Base-by-base conservation (phyloP, 192 early-diverging fungal species). In the Backusella luteola region DNA sequence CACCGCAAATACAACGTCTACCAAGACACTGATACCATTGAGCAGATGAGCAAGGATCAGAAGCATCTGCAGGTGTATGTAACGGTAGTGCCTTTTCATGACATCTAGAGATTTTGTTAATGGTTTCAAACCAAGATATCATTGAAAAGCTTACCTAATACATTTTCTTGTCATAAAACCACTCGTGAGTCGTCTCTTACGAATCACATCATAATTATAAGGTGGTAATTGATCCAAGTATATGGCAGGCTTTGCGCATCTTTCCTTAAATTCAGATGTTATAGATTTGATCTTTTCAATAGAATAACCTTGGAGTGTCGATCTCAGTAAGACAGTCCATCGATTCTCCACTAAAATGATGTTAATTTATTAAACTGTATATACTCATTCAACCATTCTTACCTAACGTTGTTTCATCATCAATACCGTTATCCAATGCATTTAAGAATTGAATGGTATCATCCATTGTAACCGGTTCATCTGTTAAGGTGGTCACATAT, bases 361-460 rank as follows among this genome's bases (percentile, higher is more conserved):
- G 32, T 32, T 32, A 32, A 32, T 32, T 32, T 32, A 32, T 32
- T 32, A 32, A 32, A 32, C 32, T 32, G 32, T 32, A 3, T 32
- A 32, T 32, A 32, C 32, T 32, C 38, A 39, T 39, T 39, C 38
- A 39, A 9, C 38, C 38, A 4, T 52, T 71, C 29, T 44, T 21
- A 69, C 21, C 52, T 23, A 59, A 59, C 2, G 53, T 26, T 11
- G 34, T 67, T 2, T 21, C 67, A n/a, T 38, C 29, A 38, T 77
- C 59, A 4, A 71, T 69, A 2, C 32, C 26, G 34, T n/a, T 34
- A 72, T 76, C 69, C 17, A 81, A 19, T 3, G 76, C 73, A 17
- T 52, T 34, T 6, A 81, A 35, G n/a, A 81, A 81, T 23, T 46
- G 66, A 19, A 81, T 34, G 2, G 77, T 59, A 8, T 77, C 80